Conservation (phyloP, 176 grass and related monocot genomes). For the Eremochloa ophiuroides region DNA sequence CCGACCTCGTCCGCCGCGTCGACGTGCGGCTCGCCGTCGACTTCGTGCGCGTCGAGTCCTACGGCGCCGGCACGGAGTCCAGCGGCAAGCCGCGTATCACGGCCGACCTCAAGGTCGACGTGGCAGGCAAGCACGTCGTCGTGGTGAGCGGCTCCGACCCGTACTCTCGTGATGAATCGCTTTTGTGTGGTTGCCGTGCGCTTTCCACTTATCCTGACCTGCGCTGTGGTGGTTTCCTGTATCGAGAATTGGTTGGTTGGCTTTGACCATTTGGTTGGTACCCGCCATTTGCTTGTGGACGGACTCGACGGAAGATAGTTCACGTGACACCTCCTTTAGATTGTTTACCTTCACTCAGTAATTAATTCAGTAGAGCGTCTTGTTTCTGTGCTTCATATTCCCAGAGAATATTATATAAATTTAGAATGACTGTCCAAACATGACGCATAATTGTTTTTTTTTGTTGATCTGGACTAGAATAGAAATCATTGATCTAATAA, state of each 20-base stretch:
- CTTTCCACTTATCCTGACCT: no score
- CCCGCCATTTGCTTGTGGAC: neutral
- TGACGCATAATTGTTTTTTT: neutral
- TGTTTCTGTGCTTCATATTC: neutral
- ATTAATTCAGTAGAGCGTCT: neutral
- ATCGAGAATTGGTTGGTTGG: neutral
- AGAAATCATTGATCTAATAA: neutral
- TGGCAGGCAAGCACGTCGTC: constrained; percentile 76
- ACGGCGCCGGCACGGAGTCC: constrained; percentile 75
- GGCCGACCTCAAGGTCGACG: constrained; percentile 76
- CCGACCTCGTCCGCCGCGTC: constrained; percentile 77
- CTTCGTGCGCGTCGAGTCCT: constrained; percentile 83
- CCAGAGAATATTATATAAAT: neutral
- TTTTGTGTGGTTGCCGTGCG: neutral
- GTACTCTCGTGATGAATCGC: neutral
- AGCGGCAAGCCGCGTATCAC: constrained; percentile 59
- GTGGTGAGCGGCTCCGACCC: constrained; percentile 35
- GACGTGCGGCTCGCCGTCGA: constrained; percentile 52
- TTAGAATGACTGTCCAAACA: neutral
- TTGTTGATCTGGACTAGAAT: neutral
- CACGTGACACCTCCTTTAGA: neutral
- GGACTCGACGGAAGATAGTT: neutral
- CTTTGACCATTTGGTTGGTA: neutral
- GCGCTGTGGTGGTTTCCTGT: neutral
- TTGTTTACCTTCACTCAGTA: neutral